These are phyloP conservation scores for Linaria vulgaris DNA, from an alignment of 257 asterid species.

Conservation along the genomic window DNA sequence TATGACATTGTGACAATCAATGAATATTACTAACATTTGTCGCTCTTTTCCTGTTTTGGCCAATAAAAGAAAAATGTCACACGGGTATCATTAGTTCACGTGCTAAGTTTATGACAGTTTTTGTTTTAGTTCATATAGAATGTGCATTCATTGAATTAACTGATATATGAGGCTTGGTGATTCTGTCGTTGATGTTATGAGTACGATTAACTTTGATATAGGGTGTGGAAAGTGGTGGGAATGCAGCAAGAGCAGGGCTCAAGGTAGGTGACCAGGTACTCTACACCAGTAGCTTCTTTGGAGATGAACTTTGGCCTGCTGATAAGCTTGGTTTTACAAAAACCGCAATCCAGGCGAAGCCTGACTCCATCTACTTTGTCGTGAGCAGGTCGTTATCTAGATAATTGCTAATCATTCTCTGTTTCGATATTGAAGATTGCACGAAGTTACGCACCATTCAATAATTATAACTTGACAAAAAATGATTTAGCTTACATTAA, in stretches of 20 bases:
- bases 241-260: conserved; percentile 97
- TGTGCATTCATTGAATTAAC: too few species aligned
- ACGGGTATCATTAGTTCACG: too few species aligned
- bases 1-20: too few species aligned
- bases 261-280: conserved; percentile 88
- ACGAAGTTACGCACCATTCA: too few species aligned
- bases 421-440: not conserved
- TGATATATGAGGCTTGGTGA: too few species aligned
- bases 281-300: conserved; percentile 97
- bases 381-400: conserved; percentile 63
- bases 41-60: too few species aligned
- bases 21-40: too few species aligned
- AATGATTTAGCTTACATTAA: too few species aligned
- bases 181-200: not conserved
- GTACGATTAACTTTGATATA: conserved; percentile 20
- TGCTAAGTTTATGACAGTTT: too few species aligned
- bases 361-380: conserved; percentile 87
- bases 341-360: conserved; percentile 93
- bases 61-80: too few species aligned
- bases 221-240: conserved; percentile 89
- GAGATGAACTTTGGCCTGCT: conserved; percentile 97
- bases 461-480: too few species aligned
- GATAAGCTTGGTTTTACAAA: conserved; percentile 93
- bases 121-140: too few species aligned
- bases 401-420: not conserved